Evolutionary conservation across 306 rosid species (phyloP), one percentile per base, ranked within the genome.

Genomic region (Rosa multiflora): DNA sequence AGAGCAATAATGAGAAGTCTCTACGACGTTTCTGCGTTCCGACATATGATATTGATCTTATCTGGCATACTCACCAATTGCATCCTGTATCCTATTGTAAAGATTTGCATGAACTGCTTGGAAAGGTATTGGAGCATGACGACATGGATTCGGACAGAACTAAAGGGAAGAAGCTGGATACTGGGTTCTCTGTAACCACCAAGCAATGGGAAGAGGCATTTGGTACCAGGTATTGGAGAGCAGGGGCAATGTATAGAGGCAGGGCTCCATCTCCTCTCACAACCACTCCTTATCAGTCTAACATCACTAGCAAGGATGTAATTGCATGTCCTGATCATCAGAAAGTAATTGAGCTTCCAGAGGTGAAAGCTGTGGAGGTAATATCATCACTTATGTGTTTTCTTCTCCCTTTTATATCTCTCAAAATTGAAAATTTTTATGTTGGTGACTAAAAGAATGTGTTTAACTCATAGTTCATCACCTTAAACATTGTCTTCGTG

Each of bases 181-280:
- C n/a, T n/a, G n/a, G n/a, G n/a, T n/a, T n/a, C n/a, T n/a, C n/a
- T n/a, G n/a, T n/a, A n/a, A n/a, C n/a, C n/a, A n/a, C n/a, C n/a
- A n/a, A n/a, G n/a, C n/a, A n/a, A n/a, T n/a, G n/a, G n/a, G n/a
- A n/a, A n/a, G n/a, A n/a, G n/a, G n/a, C n/a, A n/a, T n/a, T n/a
- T n/a, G n/a, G n/a, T n/a, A n/a, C n/a, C n/a, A n/a, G n/a, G n/a
- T n/a, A n/a, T n/a, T n/a, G n/a, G n/a, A 90, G 90, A 91, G 94
- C 98, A 39, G 99, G 99, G 61, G 97, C 97, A 44, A 91, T 95
- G 99, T 85, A 95, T 76, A 88, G 87, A 87, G 99, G 98, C 75
- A 85, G 72, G 68, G 76, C 88, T 75, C 99, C 98, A 61, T 79
- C 90, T 73, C 94, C 96, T 79, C 63, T 92, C 69, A 84, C 88